Percentiles rank a stretch among this genome's conserved stretches.
These are phyloP conservation scores for Zhuliangozyma blackwelliae DNA, from an alignment of 1,139 yeast genomes.

Conservation along the genomic window DNA sequence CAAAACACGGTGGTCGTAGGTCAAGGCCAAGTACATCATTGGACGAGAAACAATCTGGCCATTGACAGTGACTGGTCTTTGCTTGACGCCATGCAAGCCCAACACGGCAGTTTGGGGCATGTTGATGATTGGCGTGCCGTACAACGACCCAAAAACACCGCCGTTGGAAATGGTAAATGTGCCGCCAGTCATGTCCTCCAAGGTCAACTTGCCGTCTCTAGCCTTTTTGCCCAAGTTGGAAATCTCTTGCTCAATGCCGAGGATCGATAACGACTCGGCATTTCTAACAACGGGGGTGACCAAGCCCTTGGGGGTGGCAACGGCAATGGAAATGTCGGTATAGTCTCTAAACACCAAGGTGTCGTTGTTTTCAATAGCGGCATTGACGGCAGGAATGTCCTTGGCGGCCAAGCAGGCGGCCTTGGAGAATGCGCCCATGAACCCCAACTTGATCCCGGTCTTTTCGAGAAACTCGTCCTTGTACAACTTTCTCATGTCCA, in stretches of 20 bases:
- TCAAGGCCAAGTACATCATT: slow-evolving; percentile 98
- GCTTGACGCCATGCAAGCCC: slow-evolving; percentile 96
- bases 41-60: slow-evolving; percentile 97
- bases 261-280: slow-evolving; percentile 84
- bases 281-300: slow-evolving; percentile 98
- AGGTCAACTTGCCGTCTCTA: slow-evolving; percentile 91
- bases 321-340: slow-evolving; percentile 94
- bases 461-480: slow-evolving; percentile 95
- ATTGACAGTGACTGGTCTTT: slow-evolving; percentile 94
- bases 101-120: slow-evolving; percentile 97
- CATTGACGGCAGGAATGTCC: slow-evolving; percentile 94
- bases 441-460: slow-evolving; percentile 93
- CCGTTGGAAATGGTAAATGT: slow-evolving; percentile 99
- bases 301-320: slow-evolving; percentile 98
- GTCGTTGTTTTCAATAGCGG: slow-evolving; percentile 88
- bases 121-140: slow-evolving; percentile 98
- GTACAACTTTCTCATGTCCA: slow-evolving; percentile 94
- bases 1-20: slow-evolving; percentile 96
- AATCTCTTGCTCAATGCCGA: slow-evolving; percentile 90
- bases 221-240: slow-evolving; percentile 83
- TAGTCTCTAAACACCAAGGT: slow-evolving; percentile 95
- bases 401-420: slow-evolving; percentile 92
- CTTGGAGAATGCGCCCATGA: slow-evolving; percentile 98
- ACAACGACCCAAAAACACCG: slow-evolving; percentile 96
- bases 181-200: slow-evolving; percentile 99